phyloP scores from a whole-genome alignment of 2,329 filamentous ascomycete genomes.

The Fusarium drepaniforme region DNA sequence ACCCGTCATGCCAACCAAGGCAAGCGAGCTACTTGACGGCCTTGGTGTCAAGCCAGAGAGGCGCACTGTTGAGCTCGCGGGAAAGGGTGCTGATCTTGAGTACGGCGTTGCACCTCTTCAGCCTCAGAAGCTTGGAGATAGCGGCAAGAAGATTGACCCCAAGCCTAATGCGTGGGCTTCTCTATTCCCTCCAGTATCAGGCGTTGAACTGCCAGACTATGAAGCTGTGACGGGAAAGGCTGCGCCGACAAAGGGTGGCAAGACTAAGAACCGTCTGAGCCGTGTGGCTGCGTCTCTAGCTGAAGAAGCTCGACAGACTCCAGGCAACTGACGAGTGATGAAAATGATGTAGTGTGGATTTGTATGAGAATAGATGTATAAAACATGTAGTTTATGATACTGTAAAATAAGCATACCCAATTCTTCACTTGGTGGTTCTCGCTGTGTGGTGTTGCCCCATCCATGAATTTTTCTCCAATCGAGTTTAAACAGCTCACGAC shows the following conservation, averaged over 20 bases:
- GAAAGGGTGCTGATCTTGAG: constrained; percentile 71
- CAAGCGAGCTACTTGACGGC: constrained; percentile 78
- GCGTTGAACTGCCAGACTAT: constrained; percentile 40
- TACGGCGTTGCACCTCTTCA: constrained; percentile 69
- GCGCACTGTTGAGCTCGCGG: constrained; percentile 73
- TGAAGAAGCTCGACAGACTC: constrained; percentile 44
- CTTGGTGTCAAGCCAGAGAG: constrained; percentile 76
- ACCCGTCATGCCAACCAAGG: constrained; percentile 89
- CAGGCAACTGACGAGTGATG: constrained; percentile 5
- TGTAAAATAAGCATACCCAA: constrained; percentile 4
- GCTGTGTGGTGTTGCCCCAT: constrained; percentile 7
- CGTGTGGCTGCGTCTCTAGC: constrained; percentile 44
- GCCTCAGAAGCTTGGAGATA: neutral
- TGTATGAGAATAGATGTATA: constrained; percentile 15
- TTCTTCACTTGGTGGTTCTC: neutral
- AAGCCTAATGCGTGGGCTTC: constrained; percentile 52
- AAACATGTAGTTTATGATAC: constrained; percentile 30
- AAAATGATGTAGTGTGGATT: constrained; percentile 2
- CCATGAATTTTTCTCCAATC: constrained; percentile 24
- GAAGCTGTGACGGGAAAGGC: constrained; percentile 37
- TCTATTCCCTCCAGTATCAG: constrained; percentile 63
- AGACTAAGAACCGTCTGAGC: constrained; percentile 44
- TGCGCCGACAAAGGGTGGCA: constrained; percentile 11
- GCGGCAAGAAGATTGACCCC: neutral
- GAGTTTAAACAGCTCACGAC: constrained; percentile 7